These are phyloP conservation scores for Halophytophthora polymorphica DNA, from an alignment of 352 stramenopile genomes.

Conservation along the genomic window DNA sequence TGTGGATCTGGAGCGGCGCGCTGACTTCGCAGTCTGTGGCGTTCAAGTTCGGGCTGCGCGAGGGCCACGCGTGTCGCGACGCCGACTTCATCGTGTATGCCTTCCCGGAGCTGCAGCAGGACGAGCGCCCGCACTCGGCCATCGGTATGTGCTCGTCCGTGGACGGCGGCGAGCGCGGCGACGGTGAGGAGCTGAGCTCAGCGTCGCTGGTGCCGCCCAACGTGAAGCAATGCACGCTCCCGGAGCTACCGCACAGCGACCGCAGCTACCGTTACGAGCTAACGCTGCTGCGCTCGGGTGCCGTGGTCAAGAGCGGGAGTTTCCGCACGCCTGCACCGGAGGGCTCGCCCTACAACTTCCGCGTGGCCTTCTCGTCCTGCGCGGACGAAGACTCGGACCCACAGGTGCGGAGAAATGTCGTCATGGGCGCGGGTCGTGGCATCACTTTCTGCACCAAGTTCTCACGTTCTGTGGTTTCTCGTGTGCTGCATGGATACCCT, in stretches of 20 bases:
- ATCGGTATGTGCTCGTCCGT: conserved; percentile 34
- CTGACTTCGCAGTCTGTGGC: conserved; percentile 58
- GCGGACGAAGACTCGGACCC: conserved; percentile 79
- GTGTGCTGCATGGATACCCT: conserved; percentile 3
- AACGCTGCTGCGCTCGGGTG: conserved; percentile 27
- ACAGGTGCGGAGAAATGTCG: no score
- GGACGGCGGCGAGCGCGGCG: conserved; percentile 22
- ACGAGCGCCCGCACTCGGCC: conserved; percentile 48
- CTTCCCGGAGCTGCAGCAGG: conserved; percentile 36
- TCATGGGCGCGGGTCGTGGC: no score
- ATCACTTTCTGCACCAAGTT: no score
- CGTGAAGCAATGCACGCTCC: conserved; percentile 47
- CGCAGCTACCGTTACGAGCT: conserved; percentile 65
- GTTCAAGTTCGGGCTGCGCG: conserved; percentile 71
- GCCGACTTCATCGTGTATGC: conserved; percentile 57
- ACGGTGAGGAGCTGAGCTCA: conserved; percentile 23
- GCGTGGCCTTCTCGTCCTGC: conserved; percentile 78
- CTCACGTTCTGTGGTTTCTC: not conserved
- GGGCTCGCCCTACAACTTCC: conserved; percentile 55
- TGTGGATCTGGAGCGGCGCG: conserved; percentile 75
- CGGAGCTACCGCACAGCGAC: conserved; percentile 42
- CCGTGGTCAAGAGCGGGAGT: conserved; percentile 31
- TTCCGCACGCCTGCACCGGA: conserved; percentile 50
- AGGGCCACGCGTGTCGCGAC: conserved; percentile 43
- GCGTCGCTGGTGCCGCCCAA: conserved; percentile 25